Evolutionary conservation across 2,329 filamentous ascomycete genomes (phyloP).

Genomic region (Rugonectria rugulosa): DNA sequence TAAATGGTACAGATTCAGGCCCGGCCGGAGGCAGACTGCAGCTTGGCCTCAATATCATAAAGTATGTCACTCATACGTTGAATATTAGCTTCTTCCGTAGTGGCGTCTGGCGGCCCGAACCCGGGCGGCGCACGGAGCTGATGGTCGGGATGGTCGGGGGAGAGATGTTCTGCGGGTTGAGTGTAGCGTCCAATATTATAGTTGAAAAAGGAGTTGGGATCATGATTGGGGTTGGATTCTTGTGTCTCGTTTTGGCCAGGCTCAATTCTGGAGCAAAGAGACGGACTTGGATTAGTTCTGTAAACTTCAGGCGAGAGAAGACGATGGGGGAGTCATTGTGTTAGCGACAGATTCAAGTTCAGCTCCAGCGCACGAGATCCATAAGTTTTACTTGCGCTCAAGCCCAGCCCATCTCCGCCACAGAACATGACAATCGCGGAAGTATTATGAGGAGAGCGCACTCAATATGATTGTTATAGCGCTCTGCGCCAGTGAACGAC

Average conservation of each 20-base stretch:
- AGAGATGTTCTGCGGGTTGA: neutral
- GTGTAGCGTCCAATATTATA: constrained; percentile 23
- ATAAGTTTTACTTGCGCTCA: neutral
- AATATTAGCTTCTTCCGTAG: neutral
- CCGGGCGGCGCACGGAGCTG: constrained; percentile 22
- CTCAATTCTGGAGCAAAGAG: constrained; percentile 4
- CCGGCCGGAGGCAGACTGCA: constrained; percentile 3
- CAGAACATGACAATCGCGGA: neutral
- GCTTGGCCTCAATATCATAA: constrained; percentile 12
- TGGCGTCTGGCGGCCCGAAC: constrained; percentile 3
- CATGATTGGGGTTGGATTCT: neutral
- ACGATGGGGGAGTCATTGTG: neutral
- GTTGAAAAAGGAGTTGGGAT: neutral
- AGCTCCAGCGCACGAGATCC: constrained; percentile 6
- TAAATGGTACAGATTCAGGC: constrained; percentile 7
- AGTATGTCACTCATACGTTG: constrained; percentile 22
- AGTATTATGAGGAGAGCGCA: constrained; percentile 8
- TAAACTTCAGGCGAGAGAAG: neutral
- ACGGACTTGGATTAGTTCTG: constrained; percentile 14
- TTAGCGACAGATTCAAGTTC: constrained; percentile 7
- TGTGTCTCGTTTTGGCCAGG: constrained; percentile 1
- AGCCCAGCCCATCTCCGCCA: constrained; percentile 3
- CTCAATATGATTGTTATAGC: constrained; percentile 8
- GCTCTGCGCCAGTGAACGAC: constrained; percentile 1
- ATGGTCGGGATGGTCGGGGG: constrained; percentile 19